A percentile compares a stretch with the other conserved stretches of the same genome.
Evolutionary conservation across 768 basidiomycete species (phyloP).

Genomic region (Tylopilus plumbeoviolaceoides): DNA sequence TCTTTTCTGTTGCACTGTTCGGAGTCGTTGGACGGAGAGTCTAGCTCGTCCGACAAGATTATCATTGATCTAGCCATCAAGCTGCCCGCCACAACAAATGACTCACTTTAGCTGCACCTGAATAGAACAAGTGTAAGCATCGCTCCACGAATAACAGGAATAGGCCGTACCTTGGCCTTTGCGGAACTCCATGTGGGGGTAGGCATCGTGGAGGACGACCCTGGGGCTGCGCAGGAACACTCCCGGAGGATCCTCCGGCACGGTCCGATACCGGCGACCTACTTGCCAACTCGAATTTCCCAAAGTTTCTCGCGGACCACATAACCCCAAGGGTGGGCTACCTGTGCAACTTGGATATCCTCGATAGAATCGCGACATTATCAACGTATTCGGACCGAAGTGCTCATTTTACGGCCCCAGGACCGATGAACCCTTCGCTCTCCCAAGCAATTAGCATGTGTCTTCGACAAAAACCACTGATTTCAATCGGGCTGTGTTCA

Average conservation of each 20-base stretch:
- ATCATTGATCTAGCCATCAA: neutral
- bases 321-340: neutral
- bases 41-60: conserved; percentile 35
- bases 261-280: conserved; percentile 10
- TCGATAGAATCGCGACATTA: neutral
- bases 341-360: neutral
- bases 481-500: neutral
- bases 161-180: conserved; percentile 50
- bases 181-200: conserved; percentile 51
- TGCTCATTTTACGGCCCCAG: neutral
- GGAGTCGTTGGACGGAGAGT: conserved; percentile 78
- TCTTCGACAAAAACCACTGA: neutral
- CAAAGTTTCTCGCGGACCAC: neutral
- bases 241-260: conserved; percentile 1
- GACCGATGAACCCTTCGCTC: neutral
- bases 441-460: neutral
- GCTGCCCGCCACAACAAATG: conserved; percentile 1
- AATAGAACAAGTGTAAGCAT: conserved; percentile 2
- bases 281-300: too few relatives aligned
- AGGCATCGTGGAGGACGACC: conserved; percentile 21
- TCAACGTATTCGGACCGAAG: neutral
- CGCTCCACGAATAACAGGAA: neutral
- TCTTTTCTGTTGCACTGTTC: conserved; percentile 90
- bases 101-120: conserved; percentile 49
- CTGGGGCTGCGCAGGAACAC: conserved; percentile 1